phyloP scores from a whole-genome alignment of 805 yeast genomes.

The Grigorovia yakushimaensis region DNA sequence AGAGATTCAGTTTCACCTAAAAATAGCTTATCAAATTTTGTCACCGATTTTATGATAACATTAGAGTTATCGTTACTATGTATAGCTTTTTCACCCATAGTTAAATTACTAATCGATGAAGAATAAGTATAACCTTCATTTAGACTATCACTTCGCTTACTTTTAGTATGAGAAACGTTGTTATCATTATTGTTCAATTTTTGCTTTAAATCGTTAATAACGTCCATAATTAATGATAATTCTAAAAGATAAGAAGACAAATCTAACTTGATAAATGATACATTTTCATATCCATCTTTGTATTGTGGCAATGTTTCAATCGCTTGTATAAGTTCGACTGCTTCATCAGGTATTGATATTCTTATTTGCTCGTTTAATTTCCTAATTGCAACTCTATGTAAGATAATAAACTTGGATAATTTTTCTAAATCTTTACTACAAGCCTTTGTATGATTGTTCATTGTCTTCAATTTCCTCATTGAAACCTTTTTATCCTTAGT shows the following conservation, averaged over 20 bases:
- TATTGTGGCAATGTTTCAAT: slow-evolving; percentile 12
- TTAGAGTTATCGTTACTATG: not conserved
- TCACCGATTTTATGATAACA: slow-evolving; percentile 6
- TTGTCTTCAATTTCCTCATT: slow-evolving; percentile 10
- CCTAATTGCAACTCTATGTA: slow-evolving; percentile 52
- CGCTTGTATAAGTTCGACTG: slow-evolving; percentile 9
- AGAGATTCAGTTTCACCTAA: slow-evolving; percentile 28
- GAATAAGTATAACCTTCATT: not conserved
- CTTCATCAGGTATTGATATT: slow-evolving; percentile 8
- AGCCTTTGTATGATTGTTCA: slow-evolving; percentile 13
- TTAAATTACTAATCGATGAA: not conserved
- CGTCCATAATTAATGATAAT: slow-evolving; percentile 36
- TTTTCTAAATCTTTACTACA: slow-evolving; percentile 36
- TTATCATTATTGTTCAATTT: not conserved
- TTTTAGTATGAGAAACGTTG: not conserved
- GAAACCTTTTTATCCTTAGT: not conserved
- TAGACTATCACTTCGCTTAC: not conserved
- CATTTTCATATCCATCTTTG: slow-evolving; percentile 30
- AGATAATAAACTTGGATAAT: slow-evolving; percentile 43
- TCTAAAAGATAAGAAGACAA: slow-evolving; percentile 41
- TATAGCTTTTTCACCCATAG: not conserved
- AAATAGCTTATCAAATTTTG: slow-evolving; percentile 32
- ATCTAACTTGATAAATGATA: slow-evolving; percentile 40
- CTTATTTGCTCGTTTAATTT: slow-evolving; percentile 48
- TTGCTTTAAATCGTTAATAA: slow-evolving; percentile 18